Base-by-base conservation (phyloP, 176 grass and related monocot species). In the Avena insularis region DNA sequence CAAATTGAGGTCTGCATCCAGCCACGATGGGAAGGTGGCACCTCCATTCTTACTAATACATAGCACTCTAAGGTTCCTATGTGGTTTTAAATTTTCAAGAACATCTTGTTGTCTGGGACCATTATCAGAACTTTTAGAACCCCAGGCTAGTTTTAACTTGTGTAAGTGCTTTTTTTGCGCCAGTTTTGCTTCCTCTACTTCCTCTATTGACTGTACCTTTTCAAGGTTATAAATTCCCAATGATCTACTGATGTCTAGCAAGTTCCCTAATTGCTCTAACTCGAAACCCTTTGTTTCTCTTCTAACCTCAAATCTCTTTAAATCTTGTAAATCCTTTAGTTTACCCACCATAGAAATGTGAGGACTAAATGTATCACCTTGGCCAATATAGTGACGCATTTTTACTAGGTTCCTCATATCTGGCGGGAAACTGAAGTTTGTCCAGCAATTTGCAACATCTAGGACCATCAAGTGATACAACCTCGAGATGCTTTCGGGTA, bases 281-380 rank as follows among this genome's bases (percentile, higher is more conserved):
- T 17, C 51, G 16, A 72, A 83, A 16, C 51, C 66, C 1, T 16
- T 7, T 0, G 0, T 31, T 31, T 65, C 79, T 66, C 25, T 81
- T 33, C 16, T 66, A 0, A 81, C 23, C 2, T 7, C 23, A 66
- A 81, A 81, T 1, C 2, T 31, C 14, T 2, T 2, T 20, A 81
- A 33, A 15, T 51, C 60, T 8, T 81, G 40, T 6, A 81, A 11
- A 19, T 0, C 12, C 3, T 12, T 31, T 66, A 50, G 13, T 50
- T 65, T 81, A 6, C 79, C 79, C 6, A 81, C 79, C 40, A 49
- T 15, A 19, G 3, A 19, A 50, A 81, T 81, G 8, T 2, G 2
- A 12, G 13, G 48, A 12, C 0, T 0, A 58, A 58, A 58, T 20
- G 5, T 3, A 2, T 1, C 0, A 17, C 9, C 0, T 5, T 0